Evolutionary conservation across 805 yeast species (phyloP).

Genomic region (Saccharomycopsis fodiens): DNA sequence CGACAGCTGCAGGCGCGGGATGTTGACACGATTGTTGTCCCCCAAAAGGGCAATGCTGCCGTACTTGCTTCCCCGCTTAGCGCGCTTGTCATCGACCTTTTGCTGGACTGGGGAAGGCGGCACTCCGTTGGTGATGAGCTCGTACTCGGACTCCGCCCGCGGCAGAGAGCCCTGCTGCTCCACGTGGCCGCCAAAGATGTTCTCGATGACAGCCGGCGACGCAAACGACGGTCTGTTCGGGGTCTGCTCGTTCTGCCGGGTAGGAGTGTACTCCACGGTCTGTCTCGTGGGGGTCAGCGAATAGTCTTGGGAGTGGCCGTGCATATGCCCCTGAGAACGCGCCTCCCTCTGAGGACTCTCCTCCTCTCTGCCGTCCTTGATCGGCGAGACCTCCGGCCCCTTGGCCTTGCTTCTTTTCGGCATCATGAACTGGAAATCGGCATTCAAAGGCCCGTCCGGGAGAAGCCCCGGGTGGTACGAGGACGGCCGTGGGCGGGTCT

Average conservation of each 20-base stretch:
- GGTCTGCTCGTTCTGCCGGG: neutral
- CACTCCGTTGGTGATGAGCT: slow-evolving; percentile 22
- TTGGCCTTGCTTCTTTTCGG: slow-evolving; percentile 31
- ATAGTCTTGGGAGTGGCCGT: neutral
- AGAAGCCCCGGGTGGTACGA: slow-evolving; percentile 67
- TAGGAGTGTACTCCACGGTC: neutral
- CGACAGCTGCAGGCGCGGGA: slow-evolving; percentile 12
- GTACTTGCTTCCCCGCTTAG: slow-evolving; percentile 11
- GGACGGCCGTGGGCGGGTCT: slow-evolving; percentile 71
- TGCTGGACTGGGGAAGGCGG: slow-evolving; percentile 16
- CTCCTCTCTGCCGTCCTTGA: neutral
- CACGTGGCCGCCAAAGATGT: slow-evolving; percentile 9
- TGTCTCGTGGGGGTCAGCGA: neutral
- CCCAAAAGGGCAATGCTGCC: slow-evolving; percentile 8
- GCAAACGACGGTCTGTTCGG: slow-evolving; percentile 6
- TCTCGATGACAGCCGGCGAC: slow-evolving; percentile 14
- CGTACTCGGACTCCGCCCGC: slow-evolving; percentile 25
- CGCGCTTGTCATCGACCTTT: slow-evolving; percentile 4
- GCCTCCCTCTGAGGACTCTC: slow-evolving; percentile 8
- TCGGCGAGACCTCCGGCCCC: slow-evolving; percentile 30
- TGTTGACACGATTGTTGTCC: slow-evolving; percentile 2
- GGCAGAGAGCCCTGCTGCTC: neutral
- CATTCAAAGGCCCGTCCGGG: slow-evolving; percentile 23
- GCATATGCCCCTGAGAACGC: neutral
- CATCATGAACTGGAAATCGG: slow-evolving; percentile 23